Evolutionary conservation across 2,329 filamentous ascomycete genomes (phyloP), one percentile per base, ranked within the genome.

Genomic region (Curvularia eragrostidis): DNA sequence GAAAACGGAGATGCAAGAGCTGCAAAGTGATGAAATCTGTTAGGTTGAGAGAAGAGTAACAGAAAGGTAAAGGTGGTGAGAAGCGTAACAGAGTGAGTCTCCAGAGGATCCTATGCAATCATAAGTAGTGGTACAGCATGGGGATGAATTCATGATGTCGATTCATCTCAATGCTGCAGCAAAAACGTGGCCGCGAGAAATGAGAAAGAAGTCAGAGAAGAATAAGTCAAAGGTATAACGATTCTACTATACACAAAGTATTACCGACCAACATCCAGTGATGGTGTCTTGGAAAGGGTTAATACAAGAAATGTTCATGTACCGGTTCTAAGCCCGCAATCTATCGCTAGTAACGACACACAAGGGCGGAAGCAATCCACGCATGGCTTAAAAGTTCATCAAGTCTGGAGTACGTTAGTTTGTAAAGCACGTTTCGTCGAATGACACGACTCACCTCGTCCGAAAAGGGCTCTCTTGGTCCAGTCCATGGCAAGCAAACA

Each of bases 401-500:
- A 67, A 58, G 56, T 67, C 65, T 64, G 23, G 34, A 9, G 12
- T 1, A 10, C 5, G 42, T 63, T 56, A 64, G 61, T 44, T 43
- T n/a, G 32, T 13, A 7, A 3, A 38, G 3, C 12, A n/a, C 2
- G 7, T 38, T 8, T 19, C 30, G 3, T 18, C 3, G 9, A 9
- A 36, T 10, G 19, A 12, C 1, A 2, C 6, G 13, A 82, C 89
- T 81, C 79, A 97, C 94, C 95, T 88, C 95, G 85, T 66, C 95
- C 95, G 81, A 99, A 99, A 21, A 99, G 78, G 12, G 92, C 91
- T 75, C 96, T 85, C 86, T 98, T 99, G n/a, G 87, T 89, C 95
- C 95, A 99, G 77, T 99, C 95, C 95, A 99, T 97, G 18, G 93
- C 93, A 78, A 99, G 83, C 71, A 99, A 79, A 64, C 92, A 86